Evolutionary conservation across 306 rosid species (phyloP).

Genomic region (Dicorynia guianensis): DNA sequence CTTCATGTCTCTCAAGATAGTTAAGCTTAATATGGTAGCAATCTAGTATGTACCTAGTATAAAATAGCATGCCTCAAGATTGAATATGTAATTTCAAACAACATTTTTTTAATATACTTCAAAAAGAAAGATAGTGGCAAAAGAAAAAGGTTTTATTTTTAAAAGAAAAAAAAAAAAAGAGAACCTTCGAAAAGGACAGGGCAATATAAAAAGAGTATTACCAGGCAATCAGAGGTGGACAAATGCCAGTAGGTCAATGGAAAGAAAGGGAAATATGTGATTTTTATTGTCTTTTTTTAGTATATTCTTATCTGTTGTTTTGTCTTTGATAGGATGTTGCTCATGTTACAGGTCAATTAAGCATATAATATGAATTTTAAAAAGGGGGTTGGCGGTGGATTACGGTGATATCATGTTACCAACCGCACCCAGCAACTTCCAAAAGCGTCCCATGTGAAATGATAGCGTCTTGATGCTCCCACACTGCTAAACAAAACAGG

Average conservation of each 20-base stretch:
- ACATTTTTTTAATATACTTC: neutral
- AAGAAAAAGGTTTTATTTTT: too few species aligned
- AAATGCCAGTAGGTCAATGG: neutral
- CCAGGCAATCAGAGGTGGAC: neutral
- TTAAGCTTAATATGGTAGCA: neutral
- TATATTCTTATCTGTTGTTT: neutral
- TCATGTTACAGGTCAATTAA: neutral
- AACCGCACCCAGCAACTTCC: slow-evolving; percentile 10
- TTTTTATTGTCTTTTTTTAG: neutral
- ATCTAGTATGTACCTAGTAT: neutral
- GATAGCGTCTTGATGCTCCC: neutral
- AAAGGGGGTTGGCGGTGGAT: neutral
- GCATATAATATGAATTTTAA: neutral
- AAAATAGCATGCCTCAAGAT: neutral
- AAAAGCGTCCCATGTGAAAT: slow-evolving; percentile 15
- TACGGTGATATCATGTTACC: slow-evolving; percentile 7
- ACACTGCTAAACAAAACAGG: too few species aligned
- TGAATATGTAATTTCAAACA: neutral
- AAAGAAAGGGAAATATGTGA: neutral
- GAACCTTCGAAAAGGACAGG: neutral
- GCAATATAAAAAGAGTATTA: neutral
- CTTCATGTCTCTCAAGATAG: neutral
- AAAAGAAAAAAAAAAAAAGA: neutral
- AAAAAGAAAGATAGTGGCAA: neutral
- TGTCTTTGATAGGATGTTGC: neutral